Evolutionary conservation across 768 basidiomycete genomes (phyloP), one percentile per base, ranked within the genome.

Genomic region (Russula foetens): DNA sequence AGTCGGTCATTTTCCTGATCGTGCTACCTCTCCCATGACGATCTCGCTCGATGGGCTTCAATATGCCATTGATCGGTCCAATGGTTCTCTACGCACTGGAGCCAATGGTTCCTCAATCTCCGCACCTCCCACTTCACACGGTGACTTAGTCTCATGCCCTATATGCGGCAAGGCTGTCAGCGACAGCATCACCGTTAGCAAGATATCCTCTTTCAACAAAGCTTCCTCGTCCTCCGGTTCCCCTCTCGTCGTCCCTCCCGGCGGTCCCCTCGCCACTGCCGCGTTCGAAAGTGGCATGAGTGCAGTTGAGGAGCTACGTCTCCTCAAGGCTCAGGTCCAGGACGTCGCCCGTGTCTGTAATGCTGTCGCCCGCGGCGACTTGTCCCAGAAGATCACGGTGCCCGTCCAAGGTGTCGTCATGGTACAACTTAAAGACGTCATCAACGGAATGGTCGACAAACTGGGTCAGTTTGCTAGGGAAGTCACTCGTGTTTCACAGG

Each of bases 391-490:
- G 69, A 79, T 81, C 57, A 76, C 76, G 26, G 79, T 81, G 8
- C 75, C 75, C 46, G 80, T 81, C 26, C 76, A 80, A 67, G 78
- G 79, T 35, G 73, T 73, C 33, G 77, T 78, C 49, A 78, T 81
- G 78, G 73, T 76, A 8, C 78, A 80, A 66, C 73, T 81, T 56
- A 80, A 80, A 67, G 78, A 76, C 56, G 74, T 75, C 55, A 77
- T 78, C 67, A 76, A 76, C 59, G 69, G 68, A 43, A 74, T 75
- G 83, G 83, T 60, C 59, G 83, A 84, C 68, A 78, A 81, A 66
- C 78, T 96, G 26, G 84, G 86, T 55, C 85, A 88, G 66, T 95
- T 96, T 70, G 92, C 93, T 35, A 84, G 84, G 69, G 90, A 92
- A 69, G 90, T 92, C 23, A 92, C 90, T 52, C 81, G 91, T 60